These are phyloP conservation scores for Olyra latifolia DNA, from an alignment of 176 grass and related monocot genomes.

Conservation along the genomic window DNA sequence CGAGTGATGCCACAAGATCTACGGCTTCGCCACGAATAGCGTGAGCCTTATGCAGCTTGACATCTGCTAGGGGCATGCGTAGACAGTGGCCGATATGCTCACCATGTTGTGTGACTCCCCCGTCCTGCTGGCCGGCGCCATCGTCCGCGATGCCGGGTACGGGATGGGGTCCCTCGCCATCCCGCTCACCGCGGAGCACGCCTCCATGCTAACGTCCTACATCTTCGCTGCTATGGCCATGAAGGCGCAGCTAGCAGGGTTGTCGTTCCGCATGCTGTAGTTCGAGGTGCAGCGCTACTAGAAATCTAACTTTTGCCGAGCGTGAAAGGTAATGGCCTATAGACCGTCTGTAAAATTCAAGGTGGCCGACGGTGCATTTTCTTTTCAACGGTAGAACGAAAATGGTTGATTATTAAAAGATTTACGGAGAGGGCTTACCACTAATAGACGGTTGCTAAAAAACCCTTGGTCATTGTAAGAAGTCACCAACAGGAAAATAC, in stretches of 20 bases:
- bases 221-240: constrained; percentile 79
- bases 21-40: constrained; percentile 61
- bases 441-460: too few relatives aligned
- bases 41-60: constrained; percentile 96
- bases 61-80: constrained; percentile 79
- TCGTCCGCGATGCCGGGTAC: constrained; percentile 78
- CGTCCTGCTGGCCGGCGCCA: constrained; percentile 43
- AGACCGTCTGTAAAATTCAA: too few relatives aligned
- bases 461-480: too few relatives aligned
- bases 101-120: constrained; percentile 65
- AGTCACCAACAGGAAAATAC: too few relatives aligned
- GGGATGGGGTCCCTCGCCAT: constrained; percentile 78
- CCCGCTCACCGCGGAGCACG: constrained; percentile 67
- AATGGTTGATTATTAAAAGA: too few relatives aligned
- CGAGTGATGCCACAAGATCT: constrained; percentile 88
- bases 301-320: too few relatives aligned
- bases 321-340: too few relatives aligned
- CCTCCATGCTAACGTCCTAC: constrained; percentile 66
- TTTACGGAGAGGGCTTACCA: too few relatives aligned
- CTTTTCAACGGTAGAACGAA: too few relatives aligned
- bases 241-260: not conserved
- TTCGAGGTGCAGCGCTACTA: constrained; percentile 74
- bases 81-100: constrained; percentile 65
- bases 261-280: constrained; percentile 57
- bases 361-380: too few relatives aligned